Base-by-base conservation (phyloP, 192 early-diverging fungal genomes). In the Mortierella hygrophila region DNA sequence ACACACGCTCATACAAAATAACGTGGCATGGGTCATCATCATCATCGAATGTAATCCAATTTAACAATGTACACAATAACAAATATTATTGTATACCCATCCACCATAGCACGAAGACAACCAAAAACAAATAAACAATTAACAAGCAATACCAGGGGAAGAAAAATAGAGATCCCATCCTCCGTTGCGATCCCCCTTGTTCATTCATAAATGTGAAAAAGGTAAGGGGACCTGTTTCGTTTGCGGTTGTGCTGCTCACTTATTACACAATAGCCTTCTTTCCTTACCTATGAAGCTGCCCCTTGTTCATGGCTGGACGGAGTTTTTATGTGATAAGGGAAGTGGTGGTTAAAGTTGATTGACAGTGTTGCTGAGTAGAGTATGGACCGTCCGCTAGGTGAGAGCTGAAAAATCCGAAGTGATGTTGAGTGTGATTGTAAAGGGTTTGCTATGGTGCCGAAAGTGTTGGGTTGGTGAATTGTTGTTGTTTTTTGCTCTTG, bases 1-100 rank as follows among this genome's bases (percentile, higher is more conserved):
- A 65, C 6, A 65, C 26, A 32, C 60, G 26, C 60, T 63, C 60
- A 29, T 13, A 44, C 11, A 72, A 72, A 79, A 79, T 72, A 79
- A 79, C 70, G 70, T 60, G 70, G 70, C 78, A 72, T 23, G 32
- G 69, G 35, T 26, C 26, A 21, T 40, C 38, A 40, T 40, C 38
- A 74, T 57, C 52, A 55, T 13, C 26, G 13, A 63, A 23, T 32
- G 11, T 21, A 35, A 65, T 13, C 11, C 60, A 65, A 65, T 65
- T 8, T 32, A 65, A 65, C 26, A 65, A 63, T 26, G 8, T 29
- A 65, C 4, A 65, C n/a, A 15, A 26, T 29, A 65, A 65, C 13
- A 32, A 52, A 5, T 18, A 52, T 20, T 5, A 52, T 20, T 18
- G 20, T 52, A 52, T 21, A 46, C 44, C 18, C 49, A 52, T 52